These are phyloP conservation scores for Diaporthe nobilis DNA, from an alignment of 2,329 filamentous ascomycete genomes.

Conservation along the genomic window DNA sequence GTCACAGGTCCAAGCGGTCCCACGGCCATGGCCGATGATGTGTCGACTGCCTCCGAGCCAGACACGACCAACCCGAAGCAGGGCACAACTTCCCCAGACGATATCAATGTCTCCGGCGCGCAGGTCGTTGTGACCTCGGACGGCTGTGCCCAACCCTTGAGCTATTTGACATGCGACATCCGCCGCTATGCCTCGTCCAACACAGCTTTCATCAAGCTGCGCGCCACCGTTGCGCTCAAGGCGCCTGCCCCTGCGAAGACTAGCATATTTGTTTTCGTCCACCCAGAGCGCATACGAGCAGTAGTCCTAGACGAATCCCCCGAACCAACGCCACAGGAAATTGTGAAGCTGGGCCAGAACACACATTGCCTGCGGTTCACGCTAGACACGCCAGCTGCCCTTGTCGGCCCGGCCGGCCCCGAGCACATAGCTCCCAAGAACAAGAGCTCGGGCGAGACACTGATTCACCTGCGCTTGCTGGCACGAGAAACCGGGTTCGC, in stretches of 20 bases:
- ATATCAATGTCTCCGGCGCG: slow-evolving; percentile 22
- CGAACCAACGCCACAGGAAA: background rate
- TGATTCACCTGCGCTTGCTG: slow-evolving; percentile 14
- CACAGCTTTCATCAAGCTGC: slow-evolving; percentile 37
- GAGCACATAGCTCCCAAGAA: slow-evolving; percentile 31
- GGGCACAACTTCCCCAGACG: background rate
- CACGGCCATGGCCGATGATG: slow-evolving; percentile 32
- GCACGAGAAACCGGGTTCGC: background rate
- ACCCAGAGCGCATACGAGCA: slow-evolving; percentile 22
- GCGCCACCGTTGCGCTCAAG: slow-evolving; percentile 20
- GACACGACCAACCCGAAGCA: background rate
- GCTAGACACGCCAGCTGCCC: slow-evolving; percentile 10
- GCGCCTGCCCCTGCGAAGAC: slow-evolving; percentile 8
- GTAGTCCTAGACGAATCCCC: background rate
- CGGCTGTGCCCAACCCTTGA: background rate
- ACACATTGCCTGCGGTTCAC: slow-evolving; percentile 28
- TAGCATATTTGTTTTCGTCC: slow-evolving; percentile 25
- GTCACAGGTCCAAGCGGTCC: background rate
- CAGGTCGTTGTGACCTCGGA: slow-evolving; percentile 18
- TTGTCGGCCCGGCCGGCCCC: slow-evolving; percentile 11
- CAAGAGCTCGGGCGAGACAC: slow-evolving; percentile 14
- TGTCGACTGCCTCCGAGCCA: slow-evolving; percentile 19
- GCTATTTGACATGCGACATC: slow-evolving; percentile 31
- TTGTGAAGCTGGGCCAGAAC: slow-evolving; percentile 19
- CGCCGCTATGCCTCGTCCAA: slow-evolving; percentile 29